Evolutionary conservation across 73 alveolate genomes (phyloP), one percentile per base, ranked within the genome.

Genomic region (Paramecium tetraurelia): DNA sequence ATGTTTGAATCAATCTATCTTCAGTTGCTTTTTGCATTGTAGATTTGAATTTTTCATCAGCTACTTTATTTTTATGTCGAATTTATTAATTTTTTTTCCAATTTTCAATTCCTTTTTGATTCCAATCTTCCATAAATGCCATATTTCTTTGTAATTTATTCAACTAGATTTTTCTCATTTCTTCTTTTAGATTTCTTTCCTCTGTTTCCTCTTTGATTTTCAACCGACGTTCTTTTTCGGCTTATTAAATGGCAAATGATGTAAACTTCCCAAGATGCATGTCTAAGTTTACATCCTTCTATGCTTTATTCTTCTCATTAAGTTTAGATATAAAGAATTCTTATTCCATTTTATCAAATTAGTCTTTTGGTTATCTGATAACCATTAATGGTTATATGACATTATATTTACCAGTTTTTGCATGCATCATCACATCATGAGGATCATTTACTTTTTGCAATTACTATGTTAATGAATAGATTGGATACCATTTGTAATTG

Each of bases 51-150:
- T 96, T 96, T 4, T 96, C 96, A 77, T 96, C 97, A 89, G 96
- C 96, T 75, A 92, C 94, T 93, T 96, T 99, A 92, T 99, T 93
- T 87, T 98, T 96, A 89, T 96, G 98, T 59, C 97, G 96, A 86
- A 96, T 86, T 44, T 94, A 93, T 96, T 96, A 94, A 93, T 98
- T 98, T 84, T 96, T 96, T 95, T 97, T 98, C 99, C 99, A 98
- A 83, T 98, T 97, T 85, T 97, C 98, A 2, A 96, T 96, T 46
- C 99, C 99, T 92, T 98, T 98, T 85, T 96, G 96, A 80, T 95
- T 97, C 99, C 99, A 98, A 89, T 98, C 99, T 92, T 98, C 99
- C 97, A 97, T 93, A 89, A 98, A 98, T 33, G 99, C 99, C 92
- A 98, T 98, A 95, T 96, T 97, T 93, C 99, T 96, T 72, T 97